Evolutionary conservation across 106 monocot species (phyloP), one percentile per base, ranked within the genome.

Genomic region (Phalaenopsis equestris): DNA sequence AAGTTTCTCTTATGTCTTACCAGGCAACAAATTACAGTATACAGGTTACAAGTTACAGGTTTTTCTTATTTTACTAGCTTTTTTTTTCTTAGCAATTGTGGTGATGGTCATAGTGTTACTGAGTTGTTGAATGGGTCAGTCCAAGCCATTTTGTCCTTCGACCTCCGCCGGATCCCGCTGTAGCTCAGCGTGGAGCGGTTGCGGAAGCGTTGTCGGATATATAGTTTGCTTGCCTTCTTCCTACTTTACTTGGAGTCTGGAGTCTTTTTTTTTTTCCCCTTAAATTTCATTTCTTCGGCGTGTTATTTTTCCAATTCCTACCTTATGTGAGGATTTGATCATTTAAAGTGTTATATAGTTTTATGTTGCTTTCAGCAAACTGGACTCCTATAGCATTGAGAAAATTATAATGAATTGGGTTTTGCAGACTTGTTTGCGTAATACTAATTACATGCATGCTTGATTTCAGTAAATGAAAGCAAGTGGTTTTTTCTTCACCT

Each of bases 111-210:
- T 14, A 52, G 52, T 52, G 14, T 52, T 52, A 37, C 16, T 39
- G 70, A 3, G 38, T 70, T 39, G 70, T 70, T 70, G 0, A n/a
- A 8, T 42, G 73, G 42, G 73, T 42, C 73, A 17, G 72, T 74
- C 74, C 18, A 74, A 74, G 30, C 43, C 43, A 43, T 74, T 42
- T 41, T 74, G 74, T 74, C 18, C 43, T 42, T 45, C 42, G 74
- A 74, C 74, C 74, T 42, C 74, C 74, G 74, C 74, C 74, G 74
- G 74, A 23, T 74, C 43, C 74, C 74, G 74, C 42, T 8, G 74
- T 43, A 18, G 8, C 42, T 42, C 74, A 6, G 74, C 42, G 74
- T 74, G 42, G 41, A 43, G 74, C 43, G 74, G 74, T 74, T 74
- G 74, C 74, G 74, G 74, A 74, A 74, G 74, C 74, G 74, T 74